Evolutionary conservation across 2,329 filamentous ascomycete species (phyloP).

Genomic region (Beauveria caledonica): DNA sequence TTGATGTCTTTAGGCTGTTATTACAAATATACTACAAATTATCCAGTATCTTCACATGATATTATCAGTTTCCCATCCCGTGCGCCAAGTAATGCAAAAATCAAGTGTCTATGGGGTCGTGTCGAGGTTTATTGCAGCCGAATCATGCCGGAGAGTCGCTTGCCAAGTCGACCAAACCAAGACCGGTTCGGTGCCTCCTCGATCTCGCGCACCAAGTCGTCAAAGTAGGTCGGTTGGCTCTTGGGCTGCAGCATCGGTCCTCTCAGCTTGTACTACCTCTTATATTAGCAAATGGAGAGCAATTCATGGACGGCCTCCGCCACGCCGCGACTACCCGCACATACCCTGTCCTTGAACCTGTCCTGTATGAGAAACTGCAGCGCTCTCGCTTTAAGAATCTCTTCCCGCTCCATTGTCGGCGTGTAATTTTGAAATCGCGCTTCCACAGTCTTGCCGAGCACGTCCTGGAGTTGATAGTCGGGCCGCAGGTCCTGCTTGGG

Average conservation of each 20-base stretch:
- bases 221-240: slow-evolving; percentile 58
- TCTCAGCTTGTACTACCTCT: slow-evolving; percentile 30
- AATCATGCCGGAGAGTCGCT: slow-evolving; percentile 51
- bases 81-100: slow-evolving; percentile 8
- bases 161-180: slow-evolving; percentile 42
- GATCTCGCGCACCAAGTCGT: slow-evolving; percentile 52
- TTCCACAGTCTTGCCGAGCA: slow-evolving; percentile 33
- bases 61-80: neutral
- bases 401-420: slow-evolving; percentile 35
- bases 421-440: slow-evolving; percentile 26
- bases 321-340: slow-evolving; percentile 12
- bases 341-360: slow-evolving; percentile 48
- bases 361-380: slow-evolving; percentile 52
- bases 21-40: slow-evolving; percentile 11
- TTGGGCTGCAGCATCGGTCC: slow-evolving; percentile 46
- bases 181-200: slow-evolving; percentile 53
- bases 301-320: neutral
- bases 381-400: slow-evolving; percentile 50
- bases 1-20: neutral
- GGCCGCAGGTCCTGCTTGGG: slow-evolving; percentile 56
- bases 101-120: neutral
- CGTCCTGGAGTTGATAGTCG: slow-evolving; percentile 52
- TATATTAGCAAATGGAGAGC: slow-evolving; percentile 5
- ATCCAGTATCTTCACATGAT: neutral
- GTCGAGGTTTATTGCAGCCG: slow-evolving; percentile 39